Base-by-base conservation (phyloP, 2,329 filamentous ascomycete genomes). In the Claviceps sp. region DNA sequence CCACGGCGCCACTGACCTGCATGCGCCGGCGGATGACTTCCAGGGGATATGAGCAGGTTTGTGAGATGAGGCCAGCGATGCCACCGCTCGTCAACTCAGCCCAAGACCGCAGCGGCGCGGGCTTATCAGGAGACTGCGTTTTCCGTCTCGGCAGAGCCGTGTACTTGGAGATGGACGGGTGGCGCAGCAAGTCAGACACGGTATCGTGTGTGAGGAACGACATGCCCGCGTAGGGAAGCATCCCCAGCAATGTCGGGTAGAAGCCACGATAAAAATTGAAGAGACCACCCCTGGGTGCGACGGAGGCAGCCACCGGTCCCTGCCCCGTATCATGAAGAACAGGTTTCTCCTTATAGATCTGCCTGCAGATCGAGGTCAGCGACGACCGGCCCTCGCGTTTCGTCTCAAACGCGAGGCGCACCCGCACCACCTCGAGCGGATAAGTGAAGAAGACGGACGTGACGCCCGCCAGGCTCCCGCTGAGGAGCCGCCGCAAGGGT, bases 401-500 rank as follows among this genome's bases (percentile, higher is more conserved):
- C 3, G 93, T 98, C 72, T 98, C 93, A 62, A 95, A 98, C 0
- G 93, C 93, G 36, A 98, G 70, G 14, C 93, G 87, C 52, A 98
- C 93, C 40, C 93, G 79, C 50, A 97, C 85, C 14, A 98, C 82
- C 69, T 98, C 93, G 6, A 98, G 72, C 0, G 93, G 93, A 61
- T 98, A 98, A 34, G 93, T 97, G 70, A 91, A 88, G 68, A 97
- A 95, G 49, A 98, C 93, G 5, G 87, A 93, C 1, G 89, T 88
- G 55, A 94, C 84, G 53, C 93, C 91, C 8, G 87, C 87, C 36
- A 89, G 63, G 54, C 83, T 82, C 47, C 88, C 88, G 54, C 82
- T 84, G 24, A 86, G 61, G 48, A 93, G 78, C 11, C 93, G 80
- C 48, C 93, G 81, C 30, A 85, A 67, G 1, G 85, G 78, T 0